Evolutionary conservation across 2,329 filamentous ascomycete genomes (phyloP), one percentile per base, ranked within the genome.

Genomic region (Aureobasidium leucospermi): DNA sequence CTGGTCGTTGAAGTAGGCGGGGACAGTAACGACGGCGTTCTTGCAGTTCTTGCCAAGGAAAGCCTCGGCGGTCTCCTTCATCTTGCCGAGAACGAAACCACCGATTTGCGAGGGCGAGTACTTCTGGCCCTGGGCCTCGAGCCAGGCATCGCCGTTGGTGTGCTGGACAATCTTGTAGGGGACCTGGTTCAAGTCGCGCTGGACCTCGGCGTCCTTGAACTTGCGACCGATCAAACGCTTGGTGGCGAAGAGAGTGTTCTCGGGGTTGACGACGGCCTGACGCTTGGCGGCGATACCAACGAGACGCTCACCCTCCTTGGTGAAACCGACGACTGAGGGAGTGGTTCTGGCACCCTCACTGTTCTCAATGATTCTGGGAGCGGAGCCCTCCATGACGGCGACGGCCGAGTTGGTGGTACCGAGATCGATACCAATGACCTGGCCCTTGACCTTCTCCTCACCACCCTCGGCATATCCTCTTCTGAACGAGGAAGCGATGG

Each of bases 1-100:
- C 84, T 96, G 96, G 86, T 99, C 94, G 85, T 97, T 97, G 90
- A 99, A 99, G 85, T 99, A 99, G 75, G 94, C 94, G 61, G 94
- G 94, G 61, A 97, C 94, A 64, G 94, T 99, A 78, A 99, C 92
- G 76, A 99, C 94, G 66, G 94, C 94, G 86, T 97, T 97, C 81
- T 94, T 87, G 72, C 97, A 91, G 83, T 94, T 96, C 88, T 95
- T 96, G 78, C 91, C 94, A 71, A 99, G 86, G 85, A 97, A 97
- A 78, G 83, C 84, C 84, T 99, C 94, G 71, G 94, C 94, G 75
- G 96, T 91, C 81, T 99, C 94, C 85, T 96, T 96, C 93, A 97
- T 96, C 93, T 99, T 99, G 80, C 85, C 87, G 69, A 99, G 85
- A 68, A 99, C 90, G 94, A 99, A 99, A 75, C 94, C 89, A 65